Evolutionary conservation across 78 protist genomes (phyloP), one percentile per base, ranked within the genome.

Genomic region (Monosiga brevicollis): DNA sequence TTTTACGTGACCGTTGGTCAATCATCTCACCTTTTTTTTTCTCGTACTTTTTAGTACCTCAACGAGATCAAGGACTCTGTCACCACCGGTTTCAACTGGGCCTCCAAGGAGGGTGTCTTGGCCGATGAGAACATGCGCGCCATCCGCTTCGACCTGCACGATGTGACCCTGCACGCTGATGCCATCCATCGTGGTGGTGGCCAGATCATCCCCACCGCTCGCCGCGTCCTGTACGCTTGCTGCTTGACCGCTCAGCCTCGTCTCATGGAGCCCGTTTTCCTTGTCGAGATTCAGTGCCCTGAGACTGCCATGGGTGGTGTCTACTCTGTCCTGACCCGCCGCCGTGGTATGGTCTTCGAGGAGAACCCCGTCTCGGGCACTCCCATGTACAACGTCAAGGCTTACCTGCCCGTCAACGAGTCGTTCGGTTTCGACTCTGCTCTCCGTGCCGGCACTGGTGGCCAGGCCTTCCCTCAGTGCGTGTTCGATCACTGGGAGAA

Each of bases 401-500:
- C 97, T 35, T 79, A 94, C 89, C 82, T 99, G 76, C 99, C 99
- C 70, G 99, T 99, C 86, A 76, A 84, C 55, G 99, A 97, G 90
- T 97, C 99, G 26, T 97, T 98, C 97, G 99, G 99, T 43, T 94
- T 98, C 97, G 92, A 96, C 36, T 93, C 97, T 76, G 99, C 94
- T 83, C 95, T 98, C 29, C 95, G 99, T 75, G 78, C 97, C 32
- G 80, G 89, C 90, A 98, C 99, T 62, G 90, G 93, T 32, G 99
- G 99, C 85, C 94, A 96, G 91, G 99, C 99, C 74, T 98, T 97
- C 98, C 99, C 98, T 42, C 99, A 98, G 91, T 84, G 94, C 72
- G 95, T 94, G 41, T 97, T 99, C 88, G 97, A 95, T 87, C 99
- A 97, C 94, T 97, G 99, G 98, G 73, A 37, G 32, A 26, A 80